phyloP scores from a whole-genome alignment of 2,329 filamentous ascomycete genomes.

The Phyllosticta paracitricarpa region DNA sequence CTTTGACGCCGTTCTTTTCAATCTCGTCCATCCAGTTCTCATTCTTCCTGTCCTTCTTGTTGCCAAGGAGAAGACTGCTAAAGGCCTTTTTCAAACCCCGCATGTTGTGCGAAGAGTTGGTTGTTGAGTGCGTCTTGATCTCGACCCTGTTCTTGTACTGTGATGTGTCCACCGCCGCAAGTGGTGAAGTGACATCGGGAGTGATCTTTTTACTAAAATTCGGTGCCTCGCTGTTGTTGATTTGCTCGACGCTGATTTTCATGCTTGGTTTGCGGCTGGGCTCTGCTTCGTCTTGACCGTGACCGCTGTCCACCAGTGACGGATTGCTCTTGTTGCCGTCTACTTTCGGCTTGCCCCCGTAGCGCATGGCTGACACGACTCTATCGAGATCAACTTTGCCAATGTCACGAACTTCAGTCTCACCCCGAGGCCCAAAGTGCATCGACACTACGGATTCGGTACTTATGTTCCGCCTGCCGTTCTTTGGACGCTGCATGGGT shows the following conservation, averaged over 20 bases:
- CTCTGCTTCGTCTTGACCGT: constrained; percentile 11
- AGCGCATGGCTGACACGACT: constrained; percentile 18
- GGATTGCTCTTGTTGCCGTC: constrained; percentile 13
- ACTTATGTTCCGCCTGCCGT: not conserved
- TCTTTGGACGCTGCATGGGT: not conserved
- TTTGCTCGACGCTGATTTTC: constrained; percentile 19
- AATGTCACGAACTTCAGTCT: not conserved
- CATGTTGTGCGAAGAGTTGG: constrained; percentile 1
- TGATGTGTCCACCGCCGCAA: not conserved
- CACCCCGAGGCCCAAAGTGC: not conserved
- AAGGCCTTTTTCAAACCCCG: constrained; percentile 23
- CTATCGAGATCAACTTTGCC: not conserved
- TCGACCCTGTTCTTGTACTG: constrained; percentile 22
- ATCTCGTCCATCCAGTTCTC: constrained; percentile 34
- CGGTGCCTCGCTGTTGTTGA: constrained; percentile 12
- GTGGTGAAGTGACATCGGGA: constrained; percentile 16
- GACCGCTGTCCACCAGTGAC: constrained; percentile 7
- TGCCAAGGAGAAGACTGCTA: constrained; percentile 14
- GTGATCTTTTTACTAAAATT: constrained; percentile 27
- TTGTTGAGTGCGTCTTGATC: constrained; percentile 16
- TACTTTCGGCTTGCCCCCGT: constrained; percentile 16
- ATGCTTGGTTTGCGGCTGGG: constrained; percentile 13
- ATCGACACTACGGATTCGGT: not conserved
- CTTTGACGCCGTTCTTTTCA: constrained; percentile 30
- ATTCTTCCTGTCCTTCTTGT: constrained; percentile 26